Evolutionary conservation across 2,329 filamentous ascomycete species (phyloP).

Genomic region (Blumeria graminis): DNA sequence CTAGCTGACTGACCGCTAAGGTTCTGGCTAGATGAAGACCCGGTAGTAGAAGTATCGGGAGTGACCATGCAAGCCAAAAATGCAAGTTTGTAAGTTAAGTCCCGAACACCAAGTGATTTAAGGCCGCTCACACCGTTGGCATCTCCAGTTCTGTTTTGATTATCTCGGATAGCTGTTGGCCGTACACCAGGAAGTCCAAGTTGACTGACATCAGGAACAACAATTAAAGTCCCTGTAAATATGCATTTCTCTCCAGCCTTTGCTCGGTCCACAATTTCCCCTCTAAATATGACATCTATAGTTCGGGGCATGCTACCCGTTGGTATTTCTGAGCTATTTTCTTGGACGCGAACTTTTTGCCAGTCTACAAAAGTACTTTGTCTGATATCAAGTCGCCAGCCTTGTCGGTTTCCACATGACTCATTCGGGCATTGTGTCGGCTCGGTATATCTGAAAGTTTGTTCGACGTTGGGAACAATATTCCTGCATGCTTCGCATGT

Average conservation of each 20-base stretch:
- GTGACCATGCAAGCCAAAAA: constrained; percentile 94
- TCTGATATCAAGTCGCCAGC: constrained; percentile 92
- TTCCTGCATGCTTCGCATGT: constrained; percentile 71
- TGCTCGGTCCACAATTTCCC: constrained; percentile 90
- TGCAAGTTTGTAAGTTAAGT: constrained; percentile 86
- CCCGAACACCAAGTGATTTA: constrained; percentile 79
- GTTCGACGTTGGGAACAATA: constrained; percentile 74
- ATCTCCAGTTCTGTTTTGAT: constrained; percentile 52
- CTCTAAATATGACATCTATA: constrained; percentile 87
- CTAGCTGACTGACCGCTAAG: constrained; percentile 55
- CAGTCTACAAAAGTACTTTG: constrained; percentile 97
- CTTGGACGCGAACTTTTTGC: constrained; percentile 96
- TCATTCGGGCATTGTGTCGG: constrained; percentile 83
- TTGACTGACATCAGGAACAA: constrained; percentile 91
- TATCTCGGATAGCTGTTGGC: constrained; percentile 66
- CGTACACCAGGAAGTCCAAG: constrained; percentile 69
- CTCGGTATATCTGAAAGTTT: constrained; percentile 93
- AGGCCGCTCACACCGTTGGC: constrained; percentile 65
- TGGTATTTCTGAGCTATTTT: constrained; percentile 94
- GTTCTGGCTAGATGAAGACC: constrained; percentile 44
- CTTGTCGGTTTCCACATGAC: constrained; percentile 65
- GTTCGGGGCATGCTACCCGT: constrained; percentile 97
- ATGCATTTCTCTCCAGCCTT: constrained; percentile 97
- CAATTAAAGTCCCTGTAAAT: constrained; percentile 87
- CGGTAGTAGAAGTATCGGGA: constrained; percentile 61